Base-by-base conservation (phyloP, 768 basidiomycete species). In the Boletus reticulatus region DNA sequence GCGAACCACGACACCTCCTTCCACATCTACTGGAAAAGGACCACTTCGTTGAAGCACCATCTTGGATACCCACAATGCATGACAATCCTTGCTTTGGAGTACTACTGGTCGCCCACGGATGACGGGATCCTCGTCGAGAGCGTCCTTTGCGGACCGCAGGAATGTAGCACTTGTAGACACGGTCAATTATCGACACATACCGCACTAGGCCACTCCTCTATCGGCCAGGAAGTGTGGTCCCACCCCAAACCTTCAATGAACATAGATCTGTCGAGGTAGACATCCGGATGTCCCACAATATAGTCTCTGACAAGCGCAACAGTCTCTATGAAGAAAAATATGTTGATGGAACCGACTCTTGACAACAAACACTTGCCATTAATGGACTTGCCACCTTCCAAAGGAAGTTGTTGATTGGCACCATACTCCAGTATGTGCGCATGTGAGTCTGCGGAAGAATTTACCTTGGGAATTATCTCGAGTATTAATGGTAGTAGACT, bases 21-120 rank as follows among this genome's bases (percentile, higher is more conserved):
- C 88, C 2, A 95, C 80, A 22, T 73, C 65, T 8, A 80, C 75
- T 3, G 94, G 90, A 22, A 92, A 78, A 16, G 85, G 82, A 10
- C 76, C 71, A 62, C 88, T 85, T 1, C 64, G 60, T 53, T 79
- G 72, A 4, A 95, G 73, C 3, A 85, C 81, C 43, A 72, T 78
- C 5, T 76, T 75, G 5, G 91, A 93, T 13, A 92, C 84, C 94
- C 94, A 96, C 7, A 91, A 75, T 1, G 91, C 92, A 71, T 96
- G 94, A 7, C 86, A 87, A 69, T 97, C 94, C 56, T 94, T 90
- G 67, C 92, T 84, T 60, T 89, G 86, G 17, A 96, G 77, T 16
- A 89, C 76, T 39, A 97, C 84, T 0, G 84, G 85, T 14, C 90
- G 80, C 20, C 84, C 86, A 43, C 73, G 73, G 19, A 95, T 76